These are phyloP conservation scores for Silene noctiflora DNA, from an alignment of 179 eudicot genomes.

Conservation along the genomic window DNA sequence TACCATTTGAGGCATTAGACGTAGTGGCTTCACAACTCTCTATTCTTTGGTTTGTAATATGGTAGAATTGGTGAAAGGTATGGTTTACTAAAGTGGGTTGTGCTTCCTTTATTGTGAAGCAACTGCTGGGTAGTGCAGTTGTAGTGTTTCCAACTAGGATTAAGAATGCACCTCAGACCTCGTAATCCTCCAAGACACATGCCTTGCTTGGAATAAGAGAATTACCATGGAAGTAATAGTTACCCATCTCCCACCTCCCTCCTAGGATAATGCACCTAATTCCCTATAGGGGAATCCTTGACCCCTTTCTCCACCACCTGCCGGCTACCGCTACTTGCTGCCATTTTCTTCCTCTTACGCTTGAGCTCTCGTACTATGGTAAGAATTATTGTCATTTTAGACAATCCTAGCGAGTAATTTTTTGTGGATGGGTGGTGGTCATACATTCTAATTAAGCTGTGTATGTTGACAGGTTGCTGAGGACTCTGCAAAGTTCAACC, in stretches of 20 bases:
- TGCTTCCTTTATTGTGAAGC: too few relatives aligned
- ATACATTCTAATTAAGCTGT: background rate
- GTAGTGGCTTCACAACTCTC: too few relatives aligned
- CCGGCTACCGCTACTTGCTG: background rate
- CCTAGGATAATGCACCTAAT: background rate
- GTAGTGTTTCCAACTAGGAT: too few relatives aligned
- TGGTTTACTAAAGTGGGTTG: too few relatives aligned
- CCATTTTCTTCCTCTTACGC: background rate
- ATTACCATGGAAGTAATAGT: too few relatives aligned
- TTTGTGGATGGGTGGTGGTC: background rate
- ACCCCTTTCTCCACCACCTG: background rate
- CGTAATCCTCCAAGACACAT: too few relatives aligned
- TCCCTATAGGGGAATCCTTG: background rate
- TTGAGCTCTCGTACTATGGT: background rate
- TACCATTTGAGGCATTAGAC: too few relatives aligned
- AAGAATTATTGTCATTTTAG: background rate
- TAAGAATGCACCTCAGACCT: too few relatives aligned
- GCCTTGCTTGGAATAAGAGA: too few relatives aligned
- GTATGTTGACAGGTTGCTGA: constrained; percentile 43
- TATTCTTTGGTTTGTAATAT: too few relatives aligned
- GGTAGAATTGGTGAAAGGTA: too few relatives aligned
- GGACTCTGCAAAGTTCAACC: constrained; percentile 55
- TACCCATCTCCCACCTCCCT: background rate
- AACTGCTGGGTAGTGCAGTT: too few relatives aligned
- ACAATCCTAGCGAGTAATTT: background rate